Base-by-base conservation (phyloP, 2,329 filamentous ascomycete species). In the Arthroderma sp. region DNA sequence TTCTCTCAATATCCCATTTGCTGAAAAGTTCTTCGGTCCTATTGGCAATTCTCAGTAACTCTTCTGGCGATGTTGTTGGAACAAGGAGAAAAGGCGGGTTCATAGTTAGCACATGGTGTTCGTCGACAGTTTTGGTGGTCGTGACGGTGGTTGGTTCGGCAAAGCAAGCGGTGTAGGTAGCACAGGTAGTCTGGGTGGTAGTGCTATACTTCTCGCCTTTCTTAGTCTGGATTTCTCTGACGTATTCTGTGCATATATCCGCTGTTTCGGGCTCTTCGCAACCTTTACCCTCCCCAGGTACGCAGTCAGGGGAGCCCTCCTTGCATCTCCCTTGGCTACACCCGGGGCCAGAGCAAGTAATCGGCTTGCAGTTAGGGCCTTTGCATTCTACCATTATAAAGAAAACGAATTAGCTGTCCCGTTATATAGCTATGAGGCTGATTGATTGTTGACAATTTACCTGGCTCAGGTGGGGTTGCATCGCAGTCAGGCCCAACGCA, bases 211-310 rank as follows among this genome's bases (percentile, higher is more conserved):
- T 22, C 15, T 22, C 15, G 15, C 15, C 15, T 22, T 22, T 22
- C 15, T 22, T 22, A 3, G 38, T 40, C 32, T 40, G 27, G 9
- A 46, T 22, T 36, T 46, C 27, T 22, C 41, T 30, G 9, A 46
- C 38, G 6, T 29, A 6, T 31, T 46, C 44, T 22, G 44, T 46
- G 38, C 44, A 46, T 11, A 38, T 33, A 6, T 32, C 38, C 4
- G 44, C 44, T 4, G 27, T 29, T 11, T 46, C 30, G 6, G 38
- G 31, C 28, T 41, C 31, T 4, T 46, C 44, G 28, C 44, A 46
- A 15, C 41, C 15, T 22, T 22, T 34, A 11, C 11, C 32, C 10
- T 42, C 44, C 10, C 36, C 39, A 22, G n/a, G 29, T 29, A 31
- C 38, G 29, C 30, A 22, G 29, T 37, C 11, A 27, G 38, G 42